Evolutionary conservation across 768 basidiomycete genomes (phyloP).

Genomic region (Ramaria rubella): DNA sequence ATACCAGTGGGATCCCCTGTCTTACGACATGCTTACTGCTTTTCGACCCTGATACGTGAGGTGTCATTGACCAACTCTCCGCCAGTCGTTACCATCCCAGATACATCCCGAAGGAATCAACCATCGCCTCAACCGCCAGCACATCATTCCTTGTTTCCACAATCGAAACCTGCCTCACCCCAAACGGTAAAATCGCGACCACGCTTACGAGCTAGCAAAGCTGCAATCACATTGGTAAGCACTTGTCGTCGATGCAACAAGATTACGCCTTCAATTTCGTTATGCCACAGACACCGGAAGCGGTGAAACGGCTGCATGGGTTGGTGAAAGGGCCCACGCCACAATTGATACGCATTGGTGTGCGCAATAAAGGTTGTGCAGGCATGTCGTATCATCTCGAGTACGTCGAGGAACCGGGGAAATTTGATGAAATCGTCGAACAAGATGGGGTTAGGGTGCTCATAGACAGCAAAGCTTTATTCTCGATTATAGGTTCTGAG

Average conservation of each 20-base stretch:
- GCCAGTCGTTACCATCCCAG: slow-evolving; percentile 45
- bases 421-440: slow-evolving; percentile 94
- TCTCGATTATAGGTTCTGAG: slow-evolving; percentile 96
- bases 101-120: neutral
- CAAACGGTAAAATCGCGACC: slow-evolving; percentile 58
- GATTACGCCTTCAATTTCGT: neutral
- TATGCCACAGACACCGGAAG: slow-evolving; percentile 61
- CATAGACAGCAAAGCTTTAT: slow-evolving; percentile 94
- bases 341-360: slow-evolving; percentile 89
- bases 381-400: slow-evolving; percentile 82
- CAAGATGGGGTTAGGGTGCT: slow-evolving; percentile 92
- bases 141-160: slow-evolving; percentile 42
- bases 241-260: neutral
- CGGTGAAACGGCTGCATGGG: slow-evolving; percentile 63
- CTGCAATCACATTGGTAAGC: slow-evolving; percentile 68
- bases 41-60: neutral
- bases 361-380: slow-evolving; percentile 96
- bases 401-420: slow-evolving; percentile 83
- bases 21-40: neutral
- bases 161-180: slow-evolving; percentile 66
- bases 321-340: slow-evolving; percentile 80
- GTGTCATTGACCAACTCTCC: slow-evolving; percentile 38
- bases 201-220: slow-evolving; percentile 63
- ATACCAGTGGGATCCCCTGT: neutral
- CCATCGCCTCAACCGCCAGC: slow-evolving; percentile 41